Percentiles rank a stretch among this genome's conserved stretches.
Evolutionary conservation across 2,329 filamentous ascomycete genomes (phyloP).

Genomic region (Sclerotinia glacialis): DNA sequence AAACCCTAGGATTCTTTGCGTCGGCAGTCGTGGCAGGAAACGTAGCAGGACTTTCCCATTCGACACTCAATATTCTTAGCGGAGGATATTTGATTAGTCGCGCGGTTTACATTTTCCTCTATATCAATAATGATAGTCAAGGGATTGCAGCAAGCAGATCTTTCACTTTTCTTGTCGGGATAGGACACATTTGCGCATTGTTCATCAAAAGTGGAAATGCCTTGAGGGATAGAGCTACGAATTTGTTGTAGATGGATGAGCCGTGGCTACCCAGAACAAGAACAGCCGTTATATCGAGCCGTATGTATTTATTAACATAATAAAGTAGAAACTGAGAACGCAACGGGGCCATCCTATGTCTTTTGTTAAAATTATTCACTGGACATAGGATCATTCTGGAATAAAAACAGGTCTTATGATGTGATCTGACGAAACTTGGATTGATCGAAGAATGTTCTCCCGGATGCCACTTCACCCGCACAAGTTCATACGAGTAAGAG

Average conservation of each 20-base stretch:
- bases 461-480: neutral
- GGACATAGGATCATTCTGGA: neutral
- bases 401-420: neutral
- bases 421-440: neutral
- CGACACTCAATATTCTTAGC: conserved; percentile 29
- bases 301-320: neutral
- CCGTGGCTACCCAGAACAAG: neutral
- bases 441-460: neutral
- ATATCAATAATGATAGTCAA: conserved; percentile 29
- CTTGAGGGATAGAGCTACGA: conserved; percentile 21
- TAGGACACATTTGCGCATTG: conserved; percentile 29
- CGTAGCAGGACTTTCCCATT: conserved; percentile 35
- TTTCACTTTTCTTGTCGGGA: conserved; percentile 26
- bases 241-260: conserved; percentile 4
- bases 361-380: neutral
- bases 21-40: conserved; percentile 43
- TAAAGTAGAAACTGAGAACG: neutral
- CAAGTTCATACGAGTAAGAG: neutral
- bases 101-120: conserved; percentile 30
- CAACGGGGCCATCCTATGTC: neutral
- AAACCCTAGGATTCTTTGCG: conserved; percentile 44
- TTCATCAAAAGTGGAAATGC: conserved; percentile 33
- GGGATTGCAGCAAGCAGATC: conserved; percentile 23
- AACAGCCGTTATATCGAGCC: neutral
- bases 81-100: conserved; percentile 29